phyloP scores from a whole-genome alignment of 768 basidiomycete genomes.

The Astraeus odoratus region DNA sequence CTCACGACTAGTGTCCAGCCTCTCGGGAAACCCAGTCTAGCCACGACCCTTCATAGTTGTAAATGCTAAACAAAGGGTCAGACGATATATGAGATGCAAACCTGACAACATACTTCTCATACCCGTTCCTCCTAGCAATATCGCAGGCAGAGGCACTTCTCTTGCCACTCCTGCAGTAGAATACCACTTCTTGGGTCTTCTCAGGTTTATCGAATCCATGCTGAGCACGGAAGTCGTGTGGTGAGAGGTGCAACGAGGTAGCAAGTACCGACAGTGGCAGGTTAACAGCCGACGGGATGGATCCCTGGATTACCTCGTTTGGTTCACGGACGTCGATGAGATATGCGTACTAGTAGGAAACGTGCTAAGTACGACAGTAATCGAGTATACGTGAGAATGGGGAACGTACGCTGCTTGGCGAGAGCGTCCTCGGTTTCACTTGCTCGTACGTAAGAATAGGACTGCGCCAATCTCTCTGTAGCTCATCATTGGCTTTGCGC shows the following conservation, averaged over 20 bases:
- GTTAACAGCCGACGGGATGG: conserved; percentile 89
- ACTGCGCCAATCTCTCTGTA: conserved; percentile 71
- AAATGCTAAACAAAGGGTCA: conserved; percentile 31
- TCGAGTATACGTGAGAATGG: conserved; percentile 5
- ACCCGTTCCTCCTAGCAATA: conserved; percentile 76
- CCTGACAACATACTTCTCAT: conserved; percentile 52
- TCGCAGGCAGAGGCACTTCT: conserved; percentile 79
- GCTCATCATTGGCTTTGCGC: conserved; percentile 27
- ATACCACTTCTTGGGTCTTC: conserved; percentile 67
- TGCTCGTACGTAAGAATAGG: conserved; percentile 71
- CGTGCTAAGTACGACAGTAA: background rate
- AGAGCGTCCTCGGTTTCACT: conserved; percentile 70
- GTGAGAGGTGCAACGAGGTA: conserved; percentile 51
- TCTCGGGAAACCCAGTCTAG: conserved; percentile 69
- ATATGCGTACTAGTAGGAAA: conserved; percentile 49
- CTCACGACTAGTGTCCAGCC: conserved; percentile 32
- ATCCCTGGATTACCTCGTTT: conserved; percentile 84
- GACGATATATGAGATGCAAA: background rate
- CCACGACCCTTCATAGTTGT: conserved; percentile 87
- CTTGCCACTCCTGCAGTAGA: conserved; percentile 88
- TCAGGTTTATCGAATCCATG: conserved; percentile 72
- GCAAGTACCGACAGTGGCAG: conserved; percentile 77
- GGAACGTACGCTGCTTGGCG: conserved; percentile 54
- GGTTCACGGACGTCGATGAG: conserved; percentile 91
- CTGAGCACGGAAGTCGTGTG: conserved; percentile 51